Evolutionary conservation across 768 basidiomycete genomes (phyloP), one percentile per base, ranked within the genome.

Genomic region (Amanita polypyramis): DNA sequence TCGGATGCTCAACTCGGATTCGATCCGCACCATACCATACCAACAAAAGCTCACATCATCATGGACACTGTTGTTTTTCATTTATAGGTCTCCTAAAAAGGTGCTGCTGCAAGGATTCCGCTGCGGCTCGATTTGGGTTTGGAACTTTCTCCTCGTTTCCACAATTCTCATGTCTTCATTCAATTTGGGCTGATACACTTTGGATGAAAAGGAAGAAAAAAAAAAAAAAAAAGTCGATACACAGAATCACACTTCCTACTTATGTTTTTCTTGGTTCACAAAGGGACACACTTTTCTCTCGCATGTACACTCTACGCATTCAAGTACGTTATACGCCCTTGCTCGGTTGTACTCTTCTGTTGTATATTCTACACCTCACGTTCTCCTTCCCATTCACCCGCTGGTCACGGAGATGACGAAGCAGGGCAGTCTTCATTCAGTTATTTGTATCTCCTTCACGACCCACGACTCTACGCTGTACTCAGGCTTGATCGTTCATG

Each of bases 131-230:
- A 38, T 47, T 27, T 47, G 46, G 50, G 25, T 47, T 33, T 27
- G 48, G 52, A 50, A 51, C 43, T 43, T 46, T 50, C 20, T 43
- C n/a, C 35, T 52, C 25, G 33, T 39, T 42, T 17, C 30, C 37
- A 29, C 50, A 12, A 47, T n/a, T 45, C 39, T 50, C 49, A 23
- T 45, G 15, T 46, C 35, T 47, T 49, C 21, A 42, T 35, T 49
- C 39, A 39, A 23, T 35, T 45, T 49, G 33, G 15, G 35, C 48
- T 43, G n/a, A 19, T 50, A 41, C 51, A 47, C 47, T 49, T 40
- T 47, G 32, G 25, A 43, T 43, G 36, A 45, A 39, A 43, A 42
- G n/a, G n/a, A n/a, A n/a, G n/a, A 49, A 38, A 38, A 51, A 36
- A 44, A 38, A 45, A 23, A 39, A 17, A 23, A 33, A 43, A 33